Evolutionary conservation across 75 land plant species (phyloP).

Genomic region (Chamaecyparis obtusa): DNA sequence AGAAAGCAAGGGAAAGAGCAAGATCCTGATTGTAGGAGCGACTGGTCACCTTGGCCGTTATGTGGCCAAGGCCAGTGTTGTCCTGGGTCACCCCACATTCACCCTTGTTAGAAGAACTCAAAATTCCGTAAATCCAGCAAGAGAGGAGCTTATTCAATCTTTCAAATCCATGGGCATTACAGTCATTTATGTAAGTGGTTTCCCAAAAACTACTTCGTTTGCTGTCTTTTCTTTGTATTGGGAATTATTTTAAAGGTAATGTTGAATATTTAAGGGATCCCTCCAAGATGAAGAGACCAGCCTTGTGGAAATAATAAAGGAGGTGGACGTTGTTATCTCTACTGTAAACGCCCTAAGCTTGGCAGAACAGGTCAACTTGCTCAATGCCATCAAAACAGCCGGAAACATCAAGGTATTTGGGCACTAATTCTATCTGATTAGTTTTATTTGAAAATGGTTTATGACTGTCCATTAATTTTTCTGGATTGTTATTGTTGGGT

Average conservation of each 20-base stretch:
- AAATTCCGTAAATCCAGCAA: conserved; percentile 18
- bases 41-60: conserved; percentile 54
- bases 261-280: neutral
- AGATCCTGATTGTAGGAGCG: conserved; percentile 58
- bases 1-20: conserved; percentile 16
- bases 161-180: conserved; percentile 44
- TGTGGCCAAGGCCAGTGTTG: conserved; percentile 40
- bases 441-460: neutral
- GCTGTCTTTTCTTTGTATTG: neutral
- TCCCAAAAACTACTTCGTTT: neutral
- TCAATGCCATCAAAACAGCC: neutral
- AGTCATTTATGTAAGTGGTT: conserved; percentile 35
- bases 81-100: conserved; percentile 49
- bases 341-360: neutral
- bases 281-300: neutral
- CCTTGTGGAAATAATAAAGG: neutral
- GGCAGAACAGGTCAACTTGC: neutral
- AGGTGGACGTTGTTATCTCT: neutral
- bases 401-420: neutral
- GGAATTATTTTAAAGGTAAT: neutral
- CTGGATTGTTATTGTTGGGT: neutral
- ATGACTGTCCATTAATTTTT: too few relatives aligned
- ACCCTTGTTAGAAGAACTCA: conserved; percentile 40
- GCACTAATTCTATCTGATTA: neutral
- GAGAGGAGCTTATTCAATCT: conserved; percentile 22